A percentile compares a stretch with the other conserved stretches of the same genome.
Evolutionary conservation across 164 flowering plant species (phyloP).

Genomic region (Malania oleifera): DNA sequence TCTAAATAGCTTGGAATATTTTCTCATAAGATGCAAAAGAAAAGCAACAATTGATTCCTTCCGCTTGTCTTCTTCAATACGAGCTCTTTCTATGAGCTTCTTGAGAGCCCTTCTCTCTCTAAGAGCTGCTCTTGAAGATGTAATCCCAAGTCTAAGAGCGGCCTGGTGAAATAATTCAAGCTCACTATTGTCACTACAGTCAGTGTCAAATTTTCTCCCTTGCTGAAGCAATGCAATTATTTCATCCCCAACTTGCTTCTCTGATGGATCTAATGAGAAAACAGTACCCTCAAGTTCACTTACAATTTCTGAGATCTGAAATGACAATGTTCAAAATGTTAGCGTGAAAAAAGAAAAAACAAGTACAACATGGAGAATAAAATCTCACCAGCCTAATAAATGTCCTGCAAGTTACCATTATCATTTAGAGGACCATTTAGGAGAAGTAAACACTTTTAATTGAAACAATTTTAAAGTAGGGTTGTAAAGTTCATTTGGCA

Average conservation of each 20-base stretch:
- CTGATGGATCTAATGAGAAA: constrained; percentile 67
- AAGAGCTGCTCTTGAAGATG: constrained; percentile 91
- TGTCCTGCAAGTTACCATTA: too few species aligned
- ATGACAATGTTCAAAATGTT: too few species aligned
- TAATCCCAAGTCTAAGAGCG: constrained; percentile 79
- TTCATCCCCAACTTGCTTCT: constrained; percentile 95
- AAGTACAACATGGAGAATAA: too few species aligned
- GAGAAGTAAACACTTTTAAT: too few species aligned
- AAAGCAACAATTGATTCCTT: constrained; percentile 94
- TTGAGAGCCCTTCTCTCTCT: constrained; percentile 92
- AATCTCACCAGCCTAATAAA: too few species aligned
- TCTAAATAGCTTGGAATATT: constrained; percentile 88
- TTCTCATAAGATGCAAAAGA: constrained; percentile 90
- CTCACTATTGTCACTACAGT: constrained; percentile 56
- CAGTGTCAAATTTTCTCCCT: constrained; percentile 58
- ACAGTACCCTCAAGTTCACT: constrained; percentile 57
- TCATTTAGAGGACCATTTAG: too few species aligned
- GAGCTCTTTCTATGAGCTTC: constrained; percentile 79
- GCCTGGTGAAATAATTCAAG: constrained; percentile 91
- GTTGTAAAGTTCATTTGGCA: too few species aligned
- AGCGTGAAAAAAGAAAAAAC: too few species aligned
- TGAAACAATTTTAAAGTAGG: too few species aligned
- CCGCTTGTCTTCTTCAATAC: constrained; percentile 84
- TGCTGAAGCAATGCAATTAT: constrained; percentile 85
- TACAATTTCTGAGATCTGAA: constrained; percentile 75